These are phyloP conservation scores for Phytophthora parvispora DNA, from an alignment of 352 stramenopile species.

Conservation along the genomic window DNA sequence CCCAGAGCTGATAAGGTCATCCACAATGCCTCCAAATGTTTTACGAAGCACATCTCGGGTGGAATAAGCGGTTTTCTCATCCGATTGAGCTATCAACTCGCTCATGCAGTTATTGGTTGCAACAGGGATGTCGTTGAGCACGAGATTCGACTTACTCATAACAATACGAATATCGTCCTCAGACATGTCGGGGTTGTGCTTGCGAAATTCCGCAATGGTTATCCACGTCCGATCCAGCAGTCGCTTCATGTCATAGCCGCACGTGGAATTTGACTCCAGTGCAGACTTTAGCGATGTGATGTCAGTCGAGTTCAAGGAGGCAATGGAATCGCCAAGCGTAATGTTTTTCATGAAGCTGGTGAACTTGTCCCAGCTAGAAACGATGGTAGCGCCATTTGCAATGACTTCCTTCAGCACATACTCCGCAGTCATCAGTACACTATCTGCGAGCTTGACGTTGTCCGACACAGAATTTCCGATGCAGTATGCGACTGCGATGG, in stretches of 20 bases:
- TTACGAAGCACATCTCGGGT: constrained; percentile 50
- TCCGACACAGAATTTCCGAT: constrained; percentile 31
- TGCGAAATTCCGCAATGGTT: constrained; percentile 21
- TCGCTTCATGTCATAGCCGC: constrained; percentile 30
- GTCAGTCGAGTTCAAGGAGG: constrained; percentile 16
- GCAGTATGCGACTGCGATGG: constrained; percentile 44
- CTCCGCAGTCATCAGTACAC: constrained; percentile 39
- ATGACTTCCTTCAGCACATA: constrained; percentile 40
- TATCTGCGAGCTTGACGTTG: constrained; percentile 27
- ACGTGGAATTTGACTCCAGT: constrained; percentile 25
- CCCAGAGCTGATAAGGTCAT: constrained; percentile 43
- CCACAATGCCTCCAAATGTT: constrained; percentile 46
- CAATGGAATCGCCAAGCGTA: constrained; percentile 15
- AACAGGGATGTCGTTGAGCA: constrained; percentile 57
- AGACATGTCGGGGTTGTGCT: constrained; percentile 21
- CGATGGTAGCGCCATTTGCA: constrained; percentile 28
- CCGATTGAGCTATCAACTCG: constrained; percentile 26
- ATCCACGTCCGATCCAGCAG: constrained; percentile 32
- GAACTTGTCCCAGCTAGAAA: constrained; percentile 34
- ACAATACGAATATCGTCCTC: constrained; percentile 28
- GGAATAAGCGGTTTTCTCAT: constrained; percentile 22
- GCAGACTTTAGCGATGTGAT: constrained; percentile 24
- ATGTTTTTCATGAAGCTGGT: constrained; percentile 32
- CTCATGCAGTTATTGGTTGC: constrained; percentile 42
- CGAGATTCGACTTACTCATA: constrained; percentile 36